Evolutionary conservation across 164 flowering plant species (phyloP).

Genomic region (Liriodendron chinense): DNA sequence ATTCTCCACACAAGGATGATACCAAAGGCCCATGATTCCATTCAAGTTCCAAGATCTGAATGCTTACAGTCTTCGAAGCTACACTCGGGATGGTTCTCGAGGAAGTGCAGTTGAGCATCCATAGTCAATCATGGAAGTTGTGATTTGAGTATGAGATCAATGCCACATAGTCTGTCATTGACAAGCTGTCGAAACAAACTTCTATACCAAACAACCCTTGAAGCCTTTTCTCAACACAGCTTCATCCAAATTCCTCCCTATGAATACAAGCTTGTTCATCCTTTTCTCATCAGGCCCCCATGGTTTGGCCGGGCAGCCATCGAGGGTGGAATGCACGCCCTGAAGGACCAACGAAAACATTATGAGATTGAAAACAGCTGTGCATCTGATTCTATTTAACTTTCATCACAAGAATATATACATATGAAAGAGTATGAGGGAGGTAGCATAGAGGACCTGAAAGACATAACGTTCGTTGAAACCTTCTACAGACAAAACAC

Average conservation of each 20-base stretch:
- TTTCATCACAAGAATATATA: too few species aligned
- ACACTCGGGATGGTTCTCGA: not conserved
- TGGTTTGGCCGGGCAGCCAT: conserved; percentile 66
- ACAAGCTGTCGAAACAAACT: not conserved
- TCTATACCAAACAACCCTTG: conserved; percentile 76
- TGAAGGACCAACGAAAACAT: conserved; percentile 19
- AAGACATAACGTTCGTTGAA: conserved; percentile 75
- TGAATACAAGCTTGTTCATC: conserved; percentile 83
- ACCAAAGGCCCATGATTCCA: too few species aligned
- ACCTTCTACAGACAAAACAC: conserved; percentile 60
- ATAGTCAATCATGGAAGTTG: not conserved
- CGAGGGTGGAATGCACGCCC: conserved; percentile 87
- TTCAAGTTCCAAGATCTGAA: not conserved
- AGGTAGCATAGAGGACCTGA: conserved; percentile 51
- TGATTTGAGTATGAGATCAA: not conserved
- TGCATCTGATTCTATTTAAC: not conserved
- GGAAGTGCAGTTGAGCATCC: not conserved
- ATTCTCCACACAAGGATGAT: too few species aligned
- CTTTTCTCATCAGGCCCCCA: conserved; percentile 87
- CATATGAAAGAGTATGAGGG: not conserved
- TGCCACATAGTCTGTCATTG: not conserved
- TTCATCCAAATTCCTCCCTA: conserved; percentile 91
- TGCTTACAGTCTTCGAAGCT: not conserved
- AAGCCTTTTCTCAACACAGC: conserved; percentile 77
- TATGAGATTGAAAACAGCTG: not conserved